phyloP scores from a whole-genome alignment of 2,329 filamentous ascomycete genomes.

The Calonectria leucothoes region DNA sequence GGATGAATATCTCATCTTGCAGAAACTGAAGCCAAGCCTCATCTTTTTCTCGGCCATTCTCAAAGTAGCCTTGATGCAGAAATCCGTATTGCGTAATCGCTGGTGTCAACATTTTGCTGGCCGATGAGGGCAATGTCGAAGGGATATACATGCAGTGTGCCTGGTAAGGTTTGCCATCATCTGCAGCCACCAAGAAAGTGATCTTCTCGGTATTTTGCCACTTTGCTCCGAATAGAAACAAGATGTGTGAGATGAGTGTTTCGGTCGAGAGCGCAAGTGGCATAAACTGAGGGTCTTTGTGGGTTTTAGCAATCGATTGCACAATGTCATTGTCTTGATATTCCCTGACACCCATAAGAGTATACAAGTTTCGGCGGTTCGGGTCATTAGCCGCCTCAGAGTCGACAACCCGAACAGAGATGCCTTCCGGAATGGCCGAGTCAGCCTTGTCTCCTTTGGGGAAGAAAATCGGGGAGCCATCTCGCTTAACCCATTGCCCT shows the following conservation, averaged over 20 bases:
- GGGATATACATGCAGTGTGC: conserved; percentile 9
- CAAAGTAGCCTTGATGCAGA: not conserved
- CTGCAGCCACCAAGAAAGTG: conserved; percentile 1
- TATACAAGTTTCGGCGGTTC: not conserved
- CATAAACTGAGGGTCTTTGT: not conserved
- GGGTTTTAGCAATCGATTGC: not conserved
- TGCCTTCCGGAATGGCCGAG: conserved; percentile 2
- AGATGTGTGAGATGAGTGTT: not conserved
- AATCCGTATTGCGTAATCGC: not conserved
- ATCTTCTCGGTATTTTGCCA: not conserved
- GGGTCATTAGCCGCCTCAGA: not conserved
- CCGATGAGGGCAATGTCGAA: not conserved
- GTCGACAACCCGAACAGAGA: not conserved
- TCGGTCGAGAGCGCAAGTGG: not conserved
- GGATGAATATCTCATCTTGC: not conserved
- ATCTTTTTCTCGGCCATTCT: not conserved
- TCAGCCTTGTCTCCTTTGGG: not conserved
- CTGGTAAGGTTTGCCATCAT: not conserved
- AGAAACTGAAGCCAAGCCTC: conserved; percentile 5
- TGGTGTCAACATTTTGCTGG: not conserved
- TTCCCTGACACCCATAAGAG: not conserved
- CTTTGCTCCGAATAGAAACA: not conserved
- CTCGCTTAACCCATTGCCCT: not conserved
- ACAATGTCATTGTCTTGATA: not conserved
- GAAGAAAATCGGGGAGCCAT: not conserved